Evolutionary conservation across 805 yeast genomes (phyloP).

Genomic region (Saturnispora silvae): DNA sequence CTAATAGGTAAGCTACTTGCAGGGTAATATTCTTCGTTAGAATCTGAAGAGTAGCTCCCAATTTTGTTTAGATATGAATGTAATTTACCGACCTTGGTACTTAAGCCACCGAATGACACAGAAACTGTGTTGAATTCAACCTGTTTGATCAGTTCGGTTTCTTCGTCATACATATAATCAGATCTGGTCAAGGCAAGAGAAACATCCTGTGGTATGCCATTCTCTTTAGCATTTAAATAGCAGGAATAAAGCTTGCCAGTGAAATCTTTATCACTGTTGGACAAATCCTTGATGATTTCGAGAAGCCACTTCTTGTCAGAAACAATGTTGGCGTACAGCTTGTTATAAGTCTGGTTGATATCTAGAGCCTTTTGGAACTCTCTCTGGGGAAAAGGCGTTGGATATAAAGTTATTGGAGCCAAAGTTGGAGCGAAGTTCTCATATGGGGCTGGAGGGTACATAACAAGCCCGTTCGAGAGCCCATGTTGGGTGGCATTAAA

Average conservation of each 20-base stretch:
- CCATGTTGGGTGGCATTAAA: conserved; percentile 56
- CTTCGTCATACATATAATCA: conserved; percentile 65
- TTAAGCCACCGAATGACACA: conserved; percentile 89
- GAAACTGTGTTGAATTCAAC: conserved; percentile 95
- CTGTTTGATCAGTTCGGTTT: conserved; percentile 61
- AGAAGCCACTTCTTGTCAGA: conserved; percentile 52
- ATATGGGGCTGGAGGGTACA: conserved; percentile 56
- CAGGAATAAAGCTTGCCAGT: conserved; percentile 69
- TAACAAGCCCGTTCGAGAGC: conserved; percentile 67
- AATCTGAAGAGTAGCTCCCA: conserved; percentile 41
- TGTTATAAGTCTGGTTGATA: conserved; percentile 62
- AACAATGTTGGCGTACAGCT: conserved; percentile 62
- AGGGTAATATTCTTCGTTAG: conserved; percentile 34
- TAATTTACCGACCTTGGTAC: conserved; percentile 65
- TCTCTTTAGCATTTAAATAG: conserved; percentile 37
- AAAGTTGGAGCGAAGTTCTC: conserved; percentile 34
- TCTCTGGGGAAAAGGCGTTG: conserved; percentile 72
- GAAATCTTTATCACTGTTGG: conserved; percentile 58
- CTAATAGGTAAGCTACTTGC: conserved; percentile 49
- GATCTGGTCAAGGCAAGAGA: conserved; percentile 82
- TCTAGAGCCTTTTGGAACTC: conserved; percentile 57
- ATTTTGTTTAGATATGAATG: conserved; percentile 55
- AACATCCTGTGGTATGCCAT: conserved; percentile 50
- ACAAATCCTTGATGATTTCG: conserved; percentile 41
- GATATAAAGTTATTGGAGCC: conserved; percentile 86